Base-by-base conservation (phyloP, 495 filamentous ascomycete species). In the Trichoderma erinaceum region DNA sequence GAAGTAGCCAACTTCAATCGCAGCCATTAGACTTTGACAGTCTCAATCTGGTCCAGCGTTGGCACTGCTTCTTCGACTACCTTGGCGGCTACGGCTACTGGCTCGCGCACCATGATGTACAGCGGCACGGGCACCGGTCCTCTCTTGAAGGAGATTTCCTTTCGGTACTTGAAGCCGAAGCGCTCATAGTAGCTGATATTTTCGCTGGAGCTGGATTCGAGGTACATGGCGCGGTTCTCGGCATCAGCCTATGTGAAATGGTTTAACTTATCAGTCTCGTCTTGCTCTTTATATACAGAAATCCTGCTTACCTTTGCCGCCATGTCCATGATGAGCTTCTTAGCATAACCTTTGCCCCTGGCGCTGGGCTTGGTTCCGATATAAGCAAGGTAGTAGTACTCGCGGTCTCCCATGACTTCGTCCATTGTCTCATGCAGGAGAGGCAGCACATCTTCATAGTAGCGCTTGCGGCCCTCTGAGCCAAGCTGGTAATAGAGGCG, bases 61-160 rank as follows among this genome's bases (percentile, higher is more conserved):
- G 56, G 56, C 56, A 61, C 27, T 3, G 7, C 56, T 32, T 61
- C 56, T 12, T 61, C 56, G 25, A 13, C 25, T 18, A 7, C 56
- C 10, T 61, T 61, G 56, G n/a, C 27, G 27, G 25, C 56, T 12
- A 32, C 25, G 56, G 25, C 56, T 12, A 32, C 25, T 15, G 90
- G 86, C 75, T 90, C 85, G 63, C 90, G 81, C 56, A 91, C 86
- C 91, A 94, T 94, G 79, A 91, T 87, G 72, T 87, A 87, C 71
- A 94, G 76, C 66, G 80, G 81, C 29, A 92, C 83, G n/a, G 85
- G 85, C 72, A 82, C 83, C 65, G 78, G 77, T 41, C 82, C 85
- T 23, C 87, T 73, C 75, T 80, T 79, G 68, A 94, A 80, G 72
- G 80, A 77, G 70, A 94, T 82, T 67, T 84, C 83, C 69, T 76